A percentile compares a stretch with the other conserved stretches of the same genome.
These are phyloP conservation scores for Trichoderma sp. DNA, from an alignment of 2,329 filamentous ascomycete genomes.

Conservation along the genomic window DNA sequence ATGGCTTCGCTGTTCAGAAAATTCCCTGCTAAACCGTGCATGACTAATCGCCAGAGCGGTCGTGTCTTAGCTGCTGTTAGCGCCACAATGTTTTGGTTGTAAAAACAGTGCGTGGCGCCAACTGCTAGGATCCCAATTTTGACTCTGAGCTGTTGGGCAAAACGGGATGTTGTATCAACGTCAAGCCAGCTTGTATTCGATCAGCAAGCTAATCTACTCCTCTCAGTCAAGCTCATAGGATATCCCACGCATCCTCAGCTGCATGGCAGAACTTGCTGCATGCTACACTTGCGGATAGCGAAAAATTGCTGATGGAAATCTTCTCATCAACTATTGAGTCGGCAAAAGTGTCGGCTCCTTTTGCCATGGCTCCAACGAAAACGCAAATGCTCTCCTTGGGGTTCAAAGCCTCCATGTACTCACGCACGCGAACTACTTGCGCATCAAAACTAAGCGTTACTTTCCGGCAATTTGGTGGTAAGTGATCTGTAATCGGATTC, in stretches of 20 bases:
- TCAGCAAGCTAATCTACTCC: slow-evolving; percentile 26
- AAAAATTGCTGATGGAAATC: slow-evolving; percentile 98
- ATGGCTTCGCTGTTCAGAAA: background rate
- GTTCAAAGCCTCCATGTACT: slow-evolving; percentile 81
- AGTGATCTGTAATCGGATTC: slow-evolving; percentile 95
- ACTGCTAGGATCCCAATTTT: slow-evolving; percentile 3
- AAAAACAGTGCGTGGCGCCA: slow-evolving; percentile 21
- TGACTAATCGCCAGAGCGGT: background rate
- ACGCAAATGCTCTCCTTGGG: slow-evolving; percentile 94
- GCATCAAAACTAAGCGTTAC: slow-evolving; percentile 95
- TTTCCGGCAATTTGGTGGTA: slow-evolving; percentile 96
- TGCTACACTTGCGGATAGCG: slow-evolving; percentile 93
- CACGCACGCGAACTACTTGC: slow-evolving; percentile 80
- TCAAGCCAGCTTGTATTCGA: slow-evolving; percentile 42
- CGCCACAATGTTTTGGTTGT: slow-evolving; percentile 25
- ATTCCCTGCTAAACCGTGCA: background rate
- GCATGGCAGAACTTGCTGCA: slow-evolving; percentile 99
- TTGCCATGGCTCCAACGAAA: slow-evolving; percentile 98
- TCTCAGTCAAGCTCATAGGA: slow-evolving; percentile 65
- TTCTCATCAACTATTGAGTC: slow-evolving; percentile 94
- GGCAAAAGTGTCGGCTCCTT: slow-evolving; percentile 93
- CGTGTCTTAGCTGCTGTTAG: slow-evolving; percentile 1
- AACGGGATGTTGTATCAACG: slow-evolving; percentile 75
- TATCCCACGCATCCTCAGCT: slow-evolving; percentile 93
- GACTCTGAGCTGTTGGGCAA: slow-evolving; percentile 26